Evolutionary conservation across 2,329 filamentous ascomycete genomes (phyloP).

Genomic region (Microascus cirrosus): DNA sequence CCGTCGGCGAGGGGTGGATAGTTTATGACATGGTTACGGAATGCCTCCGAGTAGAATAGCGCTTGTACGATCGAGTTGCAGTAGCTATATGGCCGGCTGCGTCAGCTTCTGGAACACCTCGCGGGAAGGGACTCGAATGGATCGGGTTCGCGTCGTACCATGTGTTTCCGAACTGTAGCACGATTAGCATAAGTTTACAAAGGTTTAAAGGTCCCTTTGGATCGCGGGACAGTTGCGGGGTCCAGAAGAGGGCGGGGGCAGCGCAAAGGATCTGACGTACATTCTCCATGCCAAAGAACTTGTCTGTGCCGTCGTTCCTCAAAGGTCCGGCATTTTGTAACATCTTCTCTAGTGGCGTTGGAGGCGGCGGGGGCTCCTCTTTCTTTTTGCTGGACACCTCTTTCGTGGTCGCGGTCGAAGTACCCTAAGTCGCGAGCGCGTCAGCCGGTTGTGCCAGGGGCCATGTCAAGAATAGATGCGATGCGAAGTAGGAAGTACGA

Average conservation of each 20-base stretch:
- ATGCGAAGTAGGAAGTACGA: background rate
- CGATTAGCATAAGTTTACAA: background rate
- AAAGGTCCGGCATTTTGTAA: conserved; percentile 71
- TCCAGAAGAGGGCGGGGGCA: conserved; percentile 2
- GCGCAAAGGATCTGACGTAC: conserved; percentile 42
- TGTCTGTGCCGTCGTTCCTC: conserved; percentile 82
- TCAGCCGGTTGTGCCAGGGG: background rate
- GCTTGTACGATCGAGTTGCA: conserved; percentile 98
- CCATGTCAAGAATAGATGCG: background rate
- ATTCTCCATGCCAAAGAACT: conserved; percentile 98
- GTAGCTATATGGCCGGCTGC: conserved; percentile 48
- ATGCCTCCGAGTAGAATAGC: conserved; percentile 88
- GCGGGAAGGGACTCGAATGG: background rate
- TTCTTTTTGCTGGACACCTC: conserved; percentile 42
- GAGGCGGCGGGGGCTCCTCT: conserved; percentile 44
- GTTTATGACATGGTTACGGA: conserved; percentile 87
- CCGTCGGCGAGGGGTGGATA: conserved; percentile 69
- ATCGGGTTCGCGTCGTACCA: conserved; percentile 50
- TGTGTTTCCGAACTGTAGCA: conserved; percentile 80
- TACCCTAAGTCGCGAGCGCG: conserved; percentile 2
- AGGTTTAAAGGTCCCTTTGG: background rate
- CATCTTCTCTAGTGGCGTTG: conserved; percentile 60
- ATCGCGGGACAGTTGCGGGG: conserved; percentile 6
- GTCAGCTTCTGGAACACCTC: background rate
- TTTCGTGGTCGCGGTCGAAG: conserved; percentile 16